Evolutionary conservation across 176 grass and related monocot genomes (phyloP).

Genomic region (Thinopyrum elongatum): DNA sequence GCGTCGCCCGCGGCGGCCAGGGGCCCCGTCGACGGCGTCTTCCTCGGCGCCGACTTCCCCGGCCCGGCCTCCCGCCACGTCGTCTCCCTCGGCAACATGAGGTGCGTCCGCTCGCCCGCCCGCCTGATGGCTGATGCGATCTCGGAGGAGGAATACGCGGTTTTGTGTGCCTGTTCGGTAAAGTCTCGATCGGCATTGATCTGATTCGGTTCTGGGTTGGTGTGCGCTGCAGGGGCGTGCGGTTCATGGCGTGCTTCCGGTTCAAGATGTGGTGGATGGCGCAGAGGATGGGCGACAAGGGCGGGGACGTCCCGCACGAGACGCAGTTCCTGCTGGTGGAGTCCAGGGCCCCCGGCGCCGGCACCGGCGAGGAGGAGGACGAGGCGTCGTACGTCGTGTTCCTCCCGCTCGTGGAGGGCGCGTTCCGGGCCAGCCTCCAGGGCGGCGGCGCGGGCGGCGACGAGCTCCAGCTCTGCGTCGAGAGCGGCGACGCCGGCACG

Average conservation of each 20-base stretch:
- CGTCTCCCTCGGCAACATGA: conserved; percentile 69
- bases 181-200: background rate
- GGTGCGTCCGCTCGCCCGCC: conserved; percentile 21
- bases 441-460: conserved; percentile 46
- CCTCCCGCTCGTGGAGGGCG: conserved; percentile 80
- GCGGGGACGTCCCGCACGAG: conserved; percentile 81
- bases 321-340: conserved; percentile 93
- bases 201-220: background rate
- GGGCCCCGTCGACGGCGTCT: conserved; percentile 71
- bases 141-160: background rate
- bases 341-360: conserved; percentile 33
- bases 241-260: conserved; percentile 82
- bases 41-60: conserved; percentile 63
- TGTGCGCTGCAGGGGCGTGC: conserved; percentile 35
- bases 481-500: conserved; percentile 79
- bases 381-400: conserved; percentile 59
- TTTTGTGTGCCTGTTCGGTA: background rate
- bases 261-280: conserved; percentile 99
- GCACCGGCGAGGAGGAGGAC: background rate
- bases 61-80: conserved; percentile 48
- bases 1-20: conserved; percentile 50
- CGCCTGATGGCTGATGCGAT: background rate
- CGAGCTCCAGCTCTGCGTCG: conserved; percentile 76
- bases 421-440: conserved; percentile 82
- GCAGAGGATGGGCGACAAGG: conserved; percentile 79